These are phyloP conservation scores for Pterocarpus santalinus DNA, from an alignment of 306 rosid genomes.

Conservation along the genomic window DNA sequence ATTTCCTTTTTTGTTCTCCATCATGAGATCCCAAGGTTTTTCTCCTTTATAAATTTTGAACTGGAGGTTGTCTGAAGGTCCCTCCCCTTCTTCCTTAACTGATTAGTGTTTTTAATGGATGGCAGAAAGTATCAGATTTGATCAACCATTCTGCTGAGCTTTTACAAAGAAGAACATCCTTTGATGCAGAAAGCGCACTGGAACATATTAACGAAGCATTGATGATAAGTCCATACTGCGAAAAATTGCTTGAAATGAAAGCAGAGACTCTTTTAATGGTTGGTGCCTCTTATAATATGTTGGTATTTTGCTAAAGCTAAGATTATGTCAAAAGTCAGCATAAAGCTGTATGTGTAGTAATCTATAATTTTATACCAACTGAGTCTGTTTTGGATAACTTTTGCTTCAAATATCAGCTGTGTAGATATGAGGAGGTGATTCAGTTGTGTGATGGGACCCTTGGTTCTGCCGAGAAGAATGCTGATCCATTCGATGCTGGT, in stretches of 20 bases:
- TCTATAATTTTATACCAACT: slow-evolving; percentile 2
- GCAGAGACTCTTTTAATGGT: slow-evolving; percentile 88
- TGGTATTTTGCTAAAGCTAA: slow-evolving; percentile 38
- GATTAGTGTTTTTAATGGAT: slow-evolving; percentile 50
- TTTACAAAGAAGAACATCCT: slow-evolving; percentile 66
- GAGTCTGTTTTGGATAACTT: slow-evolving; percentile 49
- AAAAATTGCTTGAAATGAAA: slow-evolving; percentile 90
- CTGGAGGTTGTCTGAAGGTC: slow-evolving; percentile 30
- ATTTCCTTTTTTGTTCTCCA: slow-evolving; percentile 40
- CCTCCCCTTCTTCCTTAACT: slow-evolving; percentile 38
- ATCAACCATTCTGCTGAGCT: slow-evolving; percentile 65
- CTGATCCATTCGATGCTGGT: slow-evolving; percentile 48
- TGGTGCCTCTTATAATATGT: slow-evolving; percentile 49
- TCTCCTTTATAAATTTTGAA: slow-evolving; percentile 19
- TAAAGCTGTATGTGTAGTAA: slow-evolving; percentile 29
- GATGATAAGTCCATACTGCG: slow-evolving; percentile 74
- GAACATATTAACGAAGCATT: slow-evolving; percentile 77
- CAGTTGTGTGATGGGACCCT: slow-evolving; percentile 79
- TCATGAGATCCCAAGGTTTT: slow-evolving; percentile 29
- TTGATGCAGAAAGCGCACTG: slow-evolving; percentile 67
- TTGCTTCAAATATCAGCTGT: slow-evolving; percentile 64
- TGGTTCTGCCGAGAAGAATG: slow-evolving; percentile 87
- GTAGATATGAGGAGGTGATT: slow-evolving; percentile 87
- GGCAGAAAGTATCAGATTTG: slow-evolving; percentile 81
- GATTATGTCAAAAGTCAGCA: slow-evolving; percentile 35